Percentiles rank a stretch among this genome's conserved stretches.
These are phyloP conservation scores for Serendipita indica DNA, from an alignment of 768 basidiomycete genomes.

Conservation along the genomic window DNA sequence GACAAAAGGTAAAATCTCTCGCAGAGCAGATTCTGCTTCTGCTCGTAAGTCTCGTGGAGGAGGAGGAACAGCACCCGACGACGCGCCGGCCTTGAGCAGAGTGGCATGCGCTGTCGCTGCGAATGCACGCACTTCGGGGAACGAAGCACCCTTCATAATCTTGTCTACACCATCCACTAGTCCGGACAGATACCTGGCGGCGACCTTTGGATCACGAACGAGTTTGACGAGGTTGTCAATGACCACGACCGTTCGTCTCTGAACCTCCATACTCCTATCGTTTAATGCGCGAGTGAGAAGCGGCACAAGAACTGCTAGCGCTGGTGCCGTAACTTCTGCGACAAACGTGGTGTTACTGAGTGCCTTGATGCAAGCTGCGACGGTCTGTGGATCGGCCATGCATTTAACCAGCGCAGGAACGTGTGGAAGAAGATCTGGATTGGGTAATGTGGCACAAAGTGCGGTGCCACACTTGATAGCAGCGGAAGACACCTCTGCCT, in stretches of 20 bases:
- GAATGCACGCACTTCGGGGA: slow-evolving; percentile 96
- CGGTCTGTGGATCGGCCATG: slow-evolving; percentile 81
- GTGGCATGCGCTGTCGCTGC: slow-evolving; percentile 70
- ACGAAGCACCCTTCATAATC: slow-evolving; percentile 80
- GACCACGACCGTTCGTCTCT: slow-evolving; percentile 86
- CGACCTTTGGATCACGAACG: slow-evolving; percentile 79
- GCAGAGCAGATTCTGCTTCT: slow-evolving; percentile 43
- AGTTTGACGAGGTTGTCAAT: slow-evolving; percentile 96
- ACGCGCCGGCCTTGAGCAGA: slow-evolving; percentile 70
- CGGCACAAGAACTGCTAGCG: slow-evolving; percentile 88
- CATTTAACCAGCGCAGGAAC: slow-evolving; percentile 81
- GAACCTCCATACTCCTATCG: slow-evolving; percentile 91
- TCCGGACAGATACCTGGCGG: slow-evolving; percentile 73
- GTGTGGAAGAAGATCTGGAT: slow-evolving; percentile 83
- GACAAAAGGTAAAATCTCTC: slow-evolving; percentile 48
- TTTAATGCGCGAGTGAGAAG: slow-evolving; percentile 81
- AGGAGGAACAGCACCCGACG: slow-evolving; percentile 52
- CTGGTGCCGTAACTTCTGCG: slow-evolving; percentile 92
- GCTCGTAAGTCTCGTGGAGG: slow-evolving; percentile 51
- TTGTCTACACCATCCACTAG: slow-evolving; percentile 84
- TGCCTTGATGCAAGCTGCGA: slow-evolving; percentile 86
- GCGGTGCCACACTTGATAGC: slow-evolving; percentile 82
- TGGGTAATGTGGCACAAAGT: slow-evolving; percentile 80
- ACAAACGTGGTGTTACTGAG: slow-evolving; percentile 93
- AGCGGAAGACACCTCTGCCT: slow-evolving; percentile 76